Evolutionary conservation across 192 early-diverging fungal species (phyloP), one percentile per base, ranked within the genome.

Genomic region (Linderina pennispora): DNA sequence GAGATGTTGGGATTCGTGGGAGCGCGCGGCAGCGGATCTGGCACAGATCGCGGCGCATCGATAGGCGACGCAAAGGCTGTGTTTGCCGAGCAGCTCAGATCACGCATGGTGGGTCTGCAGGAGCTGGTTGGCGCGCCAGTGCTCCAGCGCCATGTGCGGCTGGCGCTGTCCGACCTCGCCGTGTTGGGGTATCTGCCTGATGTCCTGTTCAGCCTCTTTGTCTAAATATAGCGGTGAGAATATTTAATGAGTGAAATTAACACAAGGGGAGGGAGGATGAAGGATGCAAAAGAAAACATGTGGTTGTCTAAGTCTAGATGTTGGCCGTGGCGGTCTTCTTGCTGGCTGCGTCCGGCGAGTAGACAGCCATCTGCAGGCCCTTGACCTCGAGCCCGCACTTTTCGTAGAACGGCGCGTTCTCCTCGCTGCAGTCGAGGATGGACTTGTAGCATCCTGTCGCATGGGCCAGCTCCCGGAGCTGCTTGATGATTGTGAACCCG

Each of bases 331-430:
- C n/a, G n/a, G n/a, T n/a, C n/a, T n/a, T n/a, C n/a, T n/a, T n/a
- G n/a, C n/a, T n/a, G n/a, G n/a, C n/a, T n/a, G 52, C 37, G 25
- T 34, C 52, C 2, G 68, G 68, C 1, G 56, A 44, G 45, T 85
- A 86, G 8, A 68, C 43, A 0, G 81, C 74, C 84, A 89, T 86
- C 47, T 86, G 80, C 16, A 85, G 61, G 28, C 78, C 86, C 73
- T 91, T 93, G 34, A 82, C 70, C 14, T 48, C 65, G 42, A 95
- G 77, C 1, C 87, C 90, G 48, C 91, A 93, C 64, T 97, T 97
- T 54, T 85, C 76, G 66, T 97, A 97, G 52, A 97, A 97, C 11
- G 82, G 60, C 19, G 90, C 83, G 64, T 97, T 97, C 21, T 85
- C 73, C 24, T 65, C 50, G 26, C 55, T 74, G 58, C 83, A 88